Evolutionary conservation across 306 rosid species (phyloP), one percentile per base, ranked within the genome.

Genomic region (Ormosia semicastrata): DNA sequence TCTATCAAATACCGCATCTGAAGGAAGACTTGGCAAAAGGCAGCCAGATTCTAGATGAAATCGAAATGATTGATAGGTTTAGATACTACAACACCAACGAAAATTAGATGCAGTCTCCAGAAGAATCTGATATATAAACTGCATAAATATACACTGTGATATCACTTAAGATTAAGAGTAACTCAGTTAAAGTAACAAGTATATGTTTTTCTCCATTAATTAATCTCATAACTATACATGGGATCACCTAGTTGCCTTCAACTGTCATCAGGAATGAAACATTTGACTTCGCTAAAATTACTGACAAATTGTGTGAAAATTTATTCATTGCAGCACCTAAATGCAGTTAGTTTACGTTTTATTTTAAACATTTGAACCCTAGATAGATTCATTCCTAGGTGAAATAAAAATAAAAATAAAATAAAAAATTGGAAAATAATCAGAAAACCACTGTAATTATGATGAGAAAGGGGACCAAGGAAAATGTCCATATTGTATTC

Each of bases 21-120:
- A 79, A 81, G 93, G 94, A 85, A 87, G 68, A 88, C 97, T 90
- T 32, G 93, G 88, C 77, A 90, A 75, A 73, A 90, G 92, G 81
- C 94, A 89, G 70, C 94, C 94, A 67, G 84, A 85, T 59, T 79
- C 94, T 92, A 81, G 30, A 71, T 39, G 49, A 77, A 84, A 80
- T 47, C 6, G 49, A 74, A 82, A 82, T 54, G 56, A 85, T 50
- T 44, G 74, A 80, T 44, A 47, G 63, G 68, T 60, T 77, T 67
- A 64, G 71, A 57, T n/a, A 13, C 50, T 24, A 18, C 24, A 76
- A 72, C 52, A 24, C 76, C 47, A 11, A 50, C 43, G 78, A 59
- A 62, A 67, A 40, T 66, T 54, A 67, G 47, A 40, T 9, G 79
- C 39, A 74, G 30, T 52, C 36, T 69, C 50, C 11, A 40, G 57